Evolutionary conservation across 345 rosid genomes (phyloP), one percentile per base, ranked within the genome.

Genomic region (sweet orange (Citrus sinensis)): DNA sequence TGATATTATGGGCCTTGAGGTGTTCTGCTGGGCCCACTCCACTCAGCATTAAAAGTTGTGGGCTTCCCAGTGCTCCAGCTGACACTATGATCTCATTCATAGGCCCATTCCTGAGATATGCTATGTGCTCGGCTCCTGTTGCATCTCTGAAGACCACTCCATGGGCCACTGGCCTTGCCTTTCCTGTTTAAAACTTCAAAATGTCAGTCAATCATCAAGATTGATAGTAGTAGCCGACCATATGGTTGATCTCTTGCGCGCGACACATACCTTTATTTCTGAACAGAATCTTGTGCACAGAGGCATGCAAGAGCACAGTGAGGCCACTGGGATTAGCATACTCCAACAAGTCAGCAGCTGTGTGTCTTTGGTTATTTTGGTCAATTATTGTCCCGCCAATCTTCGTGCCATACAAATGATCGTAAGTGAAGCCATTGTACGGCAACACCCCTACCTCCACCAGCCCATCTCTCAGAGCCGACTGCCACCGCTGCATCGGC

Each of bases 31-130:
- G 98, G 20, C 96, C 96, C 4, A 93, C 78, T 0, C 96, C 95
- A 7, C 94, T 93, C 66, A 93, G 66, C 92, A 93, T 86, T 66
- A 93, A 70, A 1, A 93, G 80, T 14, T 91, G 94, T 71, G 98
- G 96, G 84, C 96, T 93, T 24, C 96, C 94, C 2, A 93, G 32
- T 34, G 98, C 91, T 2, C 95, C 95, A 0, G 95, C 90, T 0
- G 94, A 78, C 37, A 89, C 7, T 22, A 91, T 90, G 62, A 90
- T 80, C 84, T 93, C 95, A 70, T 78, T 88, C 19, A 69, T 80
- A 46, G 81, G 34, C 56, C 87, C 85, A 22, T 76, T 61, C 34
- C 83, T 86, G 56, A 93, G 74, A 79, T 84, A 85, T 19, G 92
- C 93, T 63, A 59, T 80, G 82, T 80, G 90, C 67, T 63, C 76